Base-by-base conservation (phyloP, 345 rosid species). In the Dipteronia dyeriana region DNA sequence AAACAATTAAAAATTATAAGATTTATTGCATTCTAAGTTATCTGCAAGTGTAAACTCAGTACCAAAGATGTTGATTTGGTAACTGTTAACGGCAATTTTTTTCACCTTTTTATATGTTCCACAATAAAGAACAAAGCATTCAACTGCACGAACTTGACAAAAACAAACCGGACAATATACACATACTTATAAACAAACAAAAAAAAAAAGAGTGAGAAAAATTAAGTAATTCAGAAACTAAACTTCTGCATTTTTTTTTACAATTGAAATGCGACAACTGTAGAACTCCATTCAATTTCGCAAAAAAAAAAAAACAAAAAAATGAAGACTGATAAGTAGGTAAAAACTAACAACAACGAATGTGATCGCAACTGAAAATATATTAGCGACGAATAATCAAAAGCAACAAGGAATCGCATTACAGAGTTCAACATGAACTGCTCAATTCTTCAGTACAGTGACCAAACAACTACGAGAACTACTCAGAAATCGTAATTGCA, bases 241-340 rank as follows among this genome's bases (percentile, higher is more conserved):
- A n/a, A 26, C 54, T 19, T 10, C 43, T 25, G 17, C 70, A 63
- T 72, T 72, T 45, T 34, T 34, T 45, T 45, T 12, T 9, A 47
- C 17, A 29, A 9, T 74, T 63, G 70, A 74, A 45, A 57, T 45
- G 61, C 60, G 56, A 9, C 49, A 49, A 63, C 41, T 31, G 76
- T 19, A 31, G 22, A 66, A 31, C 45, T 57, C 43, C 75, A 71
- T 82, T 73, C 70, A 70, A 34, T 62, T 75, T 84, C 72, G 73
- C 26, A 26, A 59, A 16, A 13, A 7, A 71, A 2, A 59, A 65
- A 66, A 57, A 19, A 17, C 0, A 23, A 57, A 23, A 71, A 19
- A 20, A 19, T 34, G 63, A 5, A 59, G 63, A 22, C 63, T 20
- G 63, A 20, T 23, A 53, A 54, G 10, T 25, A 59, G 63, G 22